Evolutionary conservation across 208 protist species (phyloP).

Genomic region (Trypanosoma mega): DNA sequence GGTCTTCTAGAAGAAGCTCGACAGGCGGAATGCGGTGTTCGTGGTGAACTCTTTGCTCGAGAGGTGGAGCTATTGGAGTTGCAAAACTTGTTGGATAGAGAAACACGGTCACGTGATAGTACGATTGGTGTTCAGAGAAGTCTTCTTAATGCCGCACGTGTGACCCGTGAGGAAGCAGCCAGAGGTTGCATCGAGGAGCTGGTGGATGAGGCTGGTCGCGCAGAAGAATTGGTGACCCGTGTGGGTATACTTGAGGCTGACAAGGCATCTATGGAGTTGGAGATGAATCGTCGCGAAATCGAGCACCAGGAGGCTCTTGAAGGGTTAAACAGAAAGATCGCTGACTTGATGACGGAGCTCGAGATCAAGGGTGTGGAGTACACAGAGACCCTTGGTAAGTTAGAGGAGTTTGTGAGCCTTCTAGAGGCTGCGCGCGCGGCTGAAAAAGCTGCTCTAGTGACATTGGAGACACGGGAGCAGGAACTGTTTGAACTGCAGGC

Average conservation of each 20-base stretch:
- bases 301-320: constrained; percentile 22
- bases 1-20: constrained; percentile 23
- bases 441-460: constrained; percentile 42
- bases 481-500: constrained; percentile 39
- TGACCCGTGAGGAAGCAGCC: not conserved
- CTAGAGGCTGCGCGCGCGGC: constrained; percentile 50
- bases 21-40: constrained; percentile 16
- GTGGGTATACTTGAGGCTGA: constrained; percentile 15
- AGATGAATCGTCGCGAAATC: constrained; percentile 5
- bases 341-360: constrained; percentile 19
- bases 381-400: constrained; percentile 43
- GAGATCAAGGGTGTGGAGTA: constrained; percentile 43
- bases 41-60: constrained; percentile 21
- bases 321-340: constrained; percentile 18
- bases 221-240: constrained; percentile 5
- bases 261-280: constrained; percentile 11
- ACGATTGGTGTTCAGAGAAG: not conserved
- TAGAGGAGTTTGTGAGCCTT: constrained; percentile 69
- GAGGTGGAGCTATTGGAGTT: constrained; percentile 21
- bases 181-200: not conserved
- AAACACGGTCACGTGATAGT: constrained; percentile 2
- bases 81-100: not conserved
- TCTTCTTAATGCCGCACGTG: not conserved
- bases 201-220: not conserved
- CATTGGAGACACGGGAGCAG: constrained; percentile 34